phyloP scores from a whole-genome alignment of 1,284 basidiomycete species.

The Cutaneotrichosporon arboriforme region DNA sequence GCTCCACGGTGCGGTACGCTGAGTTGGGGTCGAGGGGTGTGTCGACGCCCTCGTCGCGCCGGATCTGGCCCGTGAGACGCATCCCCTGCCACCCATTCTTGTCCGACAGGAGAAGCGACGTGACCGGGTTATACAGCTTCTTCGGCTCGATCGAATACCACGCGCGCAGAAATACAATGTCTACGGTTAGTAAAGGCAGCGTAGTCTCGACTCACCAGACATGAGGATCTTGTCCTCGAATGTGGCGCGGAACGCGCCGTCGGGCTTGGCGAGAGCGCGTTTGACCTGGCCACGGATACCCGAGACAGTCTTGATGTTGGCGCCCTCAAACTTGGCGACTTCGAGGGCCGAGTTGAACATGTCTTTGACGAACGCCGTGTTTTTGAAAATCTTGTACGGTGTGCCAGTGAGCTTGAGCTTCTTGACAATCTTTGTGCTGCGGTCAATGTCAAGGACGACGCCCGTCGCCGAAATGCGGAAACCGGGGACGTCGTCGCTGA shows the following conservation, averaged over 20 bases:
- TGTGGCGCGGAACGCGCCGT: slow-evolving; percentile 90
- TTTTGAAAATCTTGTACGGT: slow-evolving; percentile 97
- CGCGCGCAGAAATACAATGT: slow-evolving; percentile 90
- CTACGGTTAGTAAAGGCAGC: slow-evolving; percentile 48
- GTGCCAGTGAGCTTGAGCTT: slow-evolving; percentile 94
- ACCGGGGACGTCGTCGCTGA: slow-evolving; percentile 60
- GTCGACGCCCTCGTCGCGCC: slow-evolving; percentile 74
- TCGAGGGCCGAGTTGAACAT: slow-evolving; percentile 93
- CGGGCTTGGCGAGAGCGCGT: slow-evolving; percentile 87
- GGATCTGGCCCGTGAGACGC: slow-evolving; percentile 89
- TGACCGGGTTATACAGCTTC: slow-evolving; percentile 95
- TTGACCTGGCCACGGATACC: slow-evolving; percentile 96
- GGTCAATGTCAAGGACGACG: slow-evolving; percentile 88
- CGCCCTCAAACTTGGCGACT: slow-evolving; percentile 97
- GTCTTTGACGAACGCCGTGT: slow-evolving; percentile 96
- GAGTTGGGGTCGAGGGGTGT: slow-evolving; percentile 81
- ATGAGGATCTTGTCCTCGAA: slow-evolving; percentile 98
- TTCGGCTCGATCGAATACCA: slow-evolving; percentile 96
- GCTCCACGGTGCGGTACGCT: slow-evolving; percentile 73
- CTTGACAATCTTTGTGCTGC: slow-evolving; percentile 91
- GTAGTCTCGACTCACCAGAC: slow-evolving; percentile 62
- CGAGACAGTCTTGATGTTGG: slow-evolving; percentile 88
- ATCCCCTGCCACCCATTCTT: slow-evolving; percentile 82
- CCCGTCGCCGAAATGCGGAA: slow-evolving; percentile 93
- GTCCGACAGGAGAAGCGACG: slow-evolving; percentile 75